phyloP scores from a whole-genome alignment of 2,329 filamentous ascomycete species.

The Arthrinium phaeospermum region DNA sequence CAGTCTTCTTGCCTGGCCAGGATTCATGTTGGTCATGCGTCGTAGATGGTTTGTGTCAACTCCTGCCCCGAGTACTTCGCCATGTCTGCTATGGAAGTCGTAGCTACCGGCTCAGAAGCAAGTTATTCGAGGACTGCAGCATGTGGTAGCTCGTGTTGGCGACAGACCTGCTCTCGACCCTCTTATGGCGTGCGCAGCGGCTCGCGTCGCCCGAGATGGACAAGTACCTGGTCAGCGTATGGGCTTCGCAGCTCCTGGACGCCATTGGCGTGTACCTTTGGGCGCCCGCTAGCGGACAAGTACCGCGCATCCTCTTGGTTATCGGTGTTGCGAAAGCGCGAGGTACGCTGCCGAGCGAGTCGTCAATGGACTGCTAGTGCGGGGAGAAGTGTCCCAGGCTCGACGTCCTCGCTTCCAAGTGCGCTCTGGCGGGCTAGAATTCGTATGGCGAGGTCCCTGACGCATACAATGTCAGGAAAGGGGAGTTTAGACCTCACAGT shows the following conservation, averaged over 20 bases:
- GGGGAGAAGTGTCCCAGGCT: neutral
- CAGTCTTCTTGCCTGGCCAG: neutral
- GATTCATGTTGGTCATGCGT: neutral
- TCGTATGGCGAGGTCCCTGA: neutral
- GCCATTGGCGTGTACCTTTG: neutral
- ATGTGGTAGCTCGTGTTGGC: neutral
- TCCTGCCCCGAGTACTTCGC: neutral
- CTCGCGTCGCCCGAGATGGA: neutral
- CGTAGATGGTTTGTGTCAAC: neutral
- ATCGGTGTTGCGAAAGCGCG: neutral
- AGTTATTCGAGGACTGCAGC: neutral
- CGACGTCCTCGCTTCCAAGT: neutral
- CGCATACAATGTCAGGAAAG: neutral
- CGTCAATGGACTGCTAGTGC: neutral
- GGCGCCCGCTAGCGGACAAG: neutral
- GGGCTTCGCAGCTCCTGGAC: neutral
- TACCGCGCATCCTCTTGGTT: neutral
- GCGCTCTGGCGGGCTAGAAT: neutral
- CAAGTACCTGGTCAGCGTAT: neutral
- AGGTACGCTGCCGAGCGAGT: neutral
- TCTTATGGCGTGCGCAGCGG: neutral
- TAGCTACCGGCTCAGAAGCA: too few relatives aligned
- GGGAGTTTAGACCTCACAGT: neutral
- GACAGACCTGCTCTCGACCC: neutral
- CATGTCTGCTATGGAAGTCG: neutral